Base-by-base conservation (phyloP, 345 rosid species). In the Murraya koenigii region DNA sequence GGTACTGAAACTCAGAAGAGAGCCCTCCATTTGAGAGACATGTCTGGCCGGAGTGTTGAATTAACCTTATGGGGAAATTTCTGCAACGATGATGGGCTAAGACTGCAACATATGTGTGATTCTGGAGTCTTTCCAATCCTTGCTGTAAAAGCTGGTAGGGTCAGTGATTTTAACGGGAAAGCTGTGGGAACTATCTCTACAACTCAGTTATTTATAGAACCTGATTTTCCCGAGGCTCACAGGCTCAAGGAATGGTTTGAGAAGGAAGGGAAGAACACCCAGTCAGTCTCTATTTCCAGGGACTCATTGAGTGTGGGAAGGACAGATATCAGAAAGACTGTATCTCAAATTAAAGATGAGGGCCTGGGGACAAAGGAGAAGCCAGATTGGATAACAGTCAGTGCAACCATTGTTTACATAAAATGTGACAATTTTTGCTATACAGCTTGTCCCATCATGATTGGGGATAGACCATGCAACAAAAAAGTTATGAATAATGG, bases 401-500 rank as follows among this genome's bases (percentile, higher is more conserved):
- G 74, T 77, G 98, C 92, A 20, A 87, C 96, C 32, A 79, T 92
- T 79, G 75, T 85, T 66, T 95, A 65, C 75, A 80, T 93, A 65
- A 93, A 93, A 85, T 38, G 80, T 59, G 99, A 95, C 44, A 95
- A 78, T 80, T 93, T 95, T 89, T 93, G 98, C 85, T 95, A 95
- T 80, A 89, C 93, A n/a, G 98, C 96, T 67, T 93, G 99, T 84
- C 99, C 99, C 59, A 75, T 84, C 66, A 87, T 87, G 86, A 84
- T 84, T 81, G 99, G 96, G 39, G 98, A 95, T 41, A 89, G 98
- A 11, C 85, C 87, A 32, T 93, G 98, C 87, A 88, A 66, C 86
- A 95, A 95, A 85, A 95, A 95, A 75, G 98, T 93, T 15, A 88
- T 93, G 14, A 89, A 93, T 82, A 93, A 95, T 32, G 99, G 98